A percentile compares a stretch with the other conserved stretches of the same genome.
phyloP scores from a whole-genome alignment of 208 protist genomes.

The Trypanosoma rangeli region DNA sequence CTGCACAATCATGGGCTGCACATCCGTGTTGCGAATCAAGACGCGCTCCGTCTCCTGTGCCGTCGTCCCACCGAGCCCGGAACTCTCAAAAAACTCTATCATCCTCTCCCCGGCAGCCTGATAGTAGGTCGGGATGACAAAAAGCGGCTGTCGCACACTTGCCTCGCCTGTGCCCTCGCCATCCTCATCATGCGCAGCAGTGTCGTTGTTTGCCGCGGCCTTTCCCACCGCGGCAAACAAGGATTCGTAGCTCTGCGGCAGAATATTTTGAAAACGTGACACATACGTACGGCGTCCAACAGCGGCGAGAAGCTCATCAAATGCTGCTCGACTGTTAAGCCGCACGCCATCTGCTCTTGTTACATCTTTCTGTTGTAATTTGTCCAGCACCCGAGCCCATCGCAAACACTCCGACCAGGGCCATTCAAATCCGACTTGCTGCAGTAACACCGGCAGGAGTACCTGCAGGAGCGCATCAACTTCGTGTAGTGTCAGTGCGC shows the following conservation, averaged over 20 bases:
- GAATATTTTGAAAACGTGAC: constrained; percentile 51
- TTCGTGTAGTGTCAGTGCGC: constrained; percentile 52
- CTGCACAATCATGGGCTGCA: constrained; percentile 66
- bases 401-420: constrained; percentile 74
- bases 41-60: constrained; percentile 51
- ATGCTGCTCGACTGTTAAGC: constrained; percentile 39
- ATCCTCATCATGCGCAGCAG: not conserved
- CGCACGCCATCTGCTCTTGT: constrained; percentile 28
- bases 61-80: constrained; percentile 32
- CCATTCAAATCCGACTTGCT: constrained; percentile 84
- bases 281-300: constrained; percentile 60
- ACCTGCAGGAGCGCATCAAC: constrained; percentile 52
- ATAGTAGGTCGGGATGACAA: constrained; percentile 73
- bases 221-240: constrained; percentile 37
- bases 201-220: not conserved
- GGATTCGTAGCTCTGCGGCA: constrained; percentile 66
- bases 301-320: constrained; percentile 46
- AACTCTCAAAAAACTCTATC: constrained; percentile 47
- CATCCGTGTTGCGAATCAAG: constrained; percentile 39
- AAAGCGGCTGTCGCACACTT: constrained; percentile 23
- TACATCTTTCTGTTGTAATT: constrained; percentile 27
- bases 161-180: constrained; percentile 18
- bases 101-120: constrained; percentile 41
- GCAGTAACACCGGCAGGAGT: constrained; percentile 64
- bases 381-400: constrained; percentile 46